phyloP scores from a whole-genome alignment of 495 filamentous ascomycete species.

The Articulospora tetracladia region DNA sequence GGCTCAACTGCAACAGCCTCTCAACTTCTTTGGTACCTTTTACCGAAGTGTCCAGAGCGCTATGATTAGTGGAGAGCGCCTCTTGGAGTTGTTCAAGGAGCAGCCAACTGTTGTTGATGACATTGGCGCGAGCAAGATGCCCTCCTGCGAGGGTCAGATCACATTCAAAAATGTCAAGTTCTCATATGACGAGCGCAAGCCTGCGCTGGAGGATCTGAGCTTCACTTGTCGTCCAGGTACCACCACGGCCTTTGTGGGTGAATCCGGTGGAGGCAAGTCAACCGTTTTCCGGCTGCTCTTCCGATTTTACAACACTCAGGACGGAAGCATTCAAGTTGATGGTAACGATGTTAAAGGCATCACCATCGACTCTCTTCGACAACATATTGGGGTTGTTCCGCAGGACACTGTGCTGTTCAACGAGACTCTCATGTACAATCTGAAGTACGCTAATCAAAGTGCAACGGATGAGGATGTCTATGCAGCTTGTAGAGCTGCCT shows the following conservation, averaged over 20 bases:
- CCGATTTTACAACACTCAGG: conserved; percentile 83
- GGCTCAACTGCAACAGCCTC: conserved; percentile 82
- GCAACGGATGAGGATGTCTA: conserved; percentile 85
- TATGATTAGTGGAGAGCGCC: conserved; percentile 93
- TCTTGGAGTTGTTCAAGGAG: conserved; percentile 93
- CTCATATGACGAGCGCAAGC: conserved; percentile 82
- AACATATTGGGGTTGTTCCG: conserved; percentile 90
- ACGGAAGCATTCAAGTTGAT: conserved; percentile 78
- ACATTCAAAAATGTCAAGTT: conserved; percentile 85
- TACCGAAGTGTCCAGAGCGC: conserved; percentile 94
- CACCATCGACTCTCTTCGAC: conserved; percentile 89
- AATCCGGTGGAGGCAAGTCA: conserved; percentile 95
- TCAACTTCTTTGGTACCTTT: conserved; percentile 98
- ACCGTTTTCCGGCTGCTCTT: conserved; percentile 96
- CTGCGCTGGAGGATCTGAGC: conserved; percentile 75
- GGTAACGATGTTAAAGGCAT: conserved; percentile 78
- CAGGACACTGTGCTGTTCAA: conserved; percentile 98
- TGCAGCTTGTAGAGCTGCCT: conserved; percentile 85
- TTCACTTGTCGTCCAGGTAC: conserved; percentile 86
- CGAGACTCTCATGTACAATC: conserved; percentile 92
- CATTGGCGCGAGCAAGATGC: conserved; percentile 42
- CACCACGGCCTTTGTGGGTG: conserved; percentile 92
- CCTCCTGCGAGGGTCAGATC: conserved; percentile 73
- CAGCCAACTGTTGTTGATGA: conserved; percentile 84
- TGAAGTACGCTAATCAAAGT: conserved; percentile 86